Percentiles rank a stretch among this genome's conserved stretches.
These are phyloP conservation scores for Suhomyces bokatorum DNA, from an alignment of 1,139 yeast species.

Conservation along the genomic window DNA sequence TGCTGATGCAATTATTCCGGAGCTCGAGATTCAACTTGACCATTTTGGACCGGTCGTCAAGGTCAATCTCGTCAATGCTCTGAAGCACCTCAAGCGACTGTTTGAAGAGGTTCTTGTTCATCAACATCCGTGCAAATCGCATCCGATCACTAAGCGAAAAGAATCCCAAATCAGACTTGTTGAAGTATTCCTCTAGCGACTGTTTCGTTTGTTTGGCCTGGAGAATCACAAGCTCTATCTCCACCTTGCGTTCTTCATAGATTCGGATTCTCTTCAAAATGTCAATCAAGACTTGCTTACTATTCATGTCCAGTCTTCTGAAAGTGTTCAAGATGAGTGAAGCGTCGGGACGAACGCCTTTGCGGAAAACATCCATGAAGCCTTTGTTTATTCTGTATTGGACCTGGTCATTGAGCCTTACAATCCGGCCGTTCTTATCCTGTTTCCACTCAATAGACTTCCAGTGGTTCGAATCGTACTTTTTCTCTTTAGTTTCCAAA, in stretches of 20 bases:
- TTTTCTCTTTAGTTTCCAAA: slow-evolving; percentile 17
- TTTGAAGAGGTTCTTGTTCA: slow-evolving; percentile 29
- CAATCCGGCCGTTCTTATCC: slow-evolving; percentile 17
- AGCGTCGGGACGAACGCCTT: slow-evolving; percentile 41
- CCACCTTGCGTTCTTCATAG: slow-evolving; percentile 16
- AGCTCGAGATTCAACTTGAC: slow-evolving; percentile 26
- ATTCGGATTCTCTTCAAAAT: slow-evolving; percentile 24
- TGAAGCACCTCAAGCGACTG: slow-evolving; percentile 28
- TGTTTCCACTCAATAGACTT: slow-evolving; percentile 18
- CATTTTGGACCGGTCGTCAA: slow-evolving; percentile 31
- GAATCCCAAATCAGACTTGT: slow-evolving; percentile 9
- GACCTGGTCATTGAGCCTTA: slow-evolving; percentile 26
- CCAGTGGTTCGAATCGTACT: slow-evolving; percentile 28
- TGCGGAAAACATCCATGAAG: slow-evolving; percentile 32
- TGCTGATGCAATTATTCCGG: slow-evolving; percentile 22
- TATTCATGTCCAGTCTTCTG: slow-evolving; percentile 24
- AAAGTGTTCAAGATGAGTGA: slow-evolving; percentile 34
- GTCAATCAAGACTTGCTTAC: slow-evolving; percentile 24
- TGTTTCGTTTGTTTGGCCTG: slow-evolving; percentile 19
- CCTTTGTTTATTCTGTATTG: slow-evolving; percentile 38
- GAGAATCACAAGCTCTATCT: slow-evolving; percentile 25
- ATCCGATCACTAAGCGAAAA: slow-evolving; percentile 30
- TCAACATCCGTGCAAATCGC: slow-evolving; percentile 32
- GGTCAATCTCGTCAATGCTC: slow-evolving; percentile 23
- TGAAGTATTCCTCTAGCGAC: slow-evolving; percentile 8